Evolutionary conservation across 169 alveolate genomes (phyloP).

Genomic region (Eimeria acervulina): DNA sequence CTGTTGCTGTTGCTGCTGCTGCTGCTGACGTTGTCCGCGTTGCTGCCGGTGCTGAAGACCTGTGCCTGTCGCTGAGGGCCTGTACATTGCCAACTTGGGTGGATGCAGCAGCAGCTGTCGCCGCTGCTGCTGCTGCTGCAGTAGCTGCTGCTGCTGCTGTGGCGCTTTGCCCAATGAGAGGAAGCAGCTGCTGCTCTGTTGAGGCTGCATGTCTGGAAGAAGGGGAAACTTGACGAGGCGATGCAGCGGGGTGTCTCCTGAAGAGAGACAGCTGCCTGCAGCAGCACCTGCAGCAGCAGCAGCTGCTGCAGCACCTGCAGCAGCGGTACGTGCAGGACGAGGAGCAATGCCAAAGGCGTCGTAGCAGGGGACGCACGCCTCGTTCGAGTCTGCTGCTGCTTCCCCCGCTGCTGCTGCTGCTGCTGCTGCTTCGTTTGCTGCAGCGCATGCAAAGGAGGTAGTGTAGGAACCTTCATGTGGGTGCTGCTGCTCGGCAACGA

Average conservation of each 20-base stretch:
- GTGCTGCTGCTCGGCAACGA: no score
- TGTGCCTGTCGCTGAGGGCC: background rate
- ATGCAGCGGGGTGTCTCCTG: background rate
- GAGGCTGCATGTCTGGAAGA: background rate
- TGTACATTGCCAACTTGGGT: background rate
- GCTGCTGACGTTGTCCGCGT: no score
- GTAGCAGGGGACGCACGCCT: background rate
- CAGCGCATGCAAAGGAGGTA: no score
- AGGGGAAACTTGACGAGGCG: background rate
- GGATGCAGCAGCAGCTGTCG: background rate
- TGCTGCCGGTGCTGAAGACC: background rate
- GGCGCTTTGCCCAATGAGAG: background rate
- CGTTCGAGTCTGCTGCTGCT: no score
- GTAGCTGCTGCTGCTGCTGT: background rate
- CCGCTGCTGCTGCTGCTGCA: no score
- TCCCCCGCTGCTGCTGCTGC: no score
- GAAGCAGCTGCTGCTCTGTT: background rate
- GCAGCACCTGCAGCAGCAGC: constrained; percentile 20
- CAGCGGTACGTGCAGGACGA: background rate
- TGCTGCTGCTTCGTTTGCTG: no score
- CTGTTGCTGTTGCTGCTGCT: no score
- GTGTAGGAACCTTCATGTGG: background rate
- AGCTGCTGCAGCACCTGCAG: constrained; percentile 1
- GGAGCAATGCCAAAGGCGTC: no score
- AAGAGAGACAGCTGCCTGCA: background rate